Evolutionary conservation across 1,284 basidiomycete species (phyloP).

Genomic region (Ganoderma lingzhi): DNA sequence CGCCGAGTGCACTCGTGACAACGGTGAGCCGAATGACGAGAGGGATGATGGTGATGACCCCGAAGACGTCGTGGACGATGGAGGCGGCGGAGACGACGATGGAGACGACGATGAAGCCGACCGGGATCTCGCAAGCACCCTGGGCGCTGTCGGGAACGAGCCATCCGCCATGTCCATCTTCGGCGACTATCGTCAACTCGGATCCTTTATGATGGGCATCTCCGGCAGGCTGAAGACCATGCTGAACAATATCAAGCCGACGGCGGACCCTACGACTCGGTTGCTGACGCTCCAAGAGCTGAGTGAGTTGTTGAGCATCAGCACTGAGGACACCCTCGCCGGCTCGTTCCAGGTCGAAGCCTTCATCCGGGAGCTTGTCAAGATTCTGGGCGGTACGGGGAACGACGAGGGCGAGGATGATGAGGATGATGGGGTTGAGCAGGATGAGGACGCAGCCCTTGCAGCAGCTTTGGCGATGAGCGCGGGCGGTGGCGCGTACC

Average conservation of each 20-base stretch:
- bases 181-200: slow-evolving; percentile 85
- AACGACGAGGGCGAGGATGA: slow-evolving; percentile 76
- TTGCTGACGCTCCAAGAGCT: slow-evolving; percentile 94
- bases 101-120: slow-evolving; percentile 54
- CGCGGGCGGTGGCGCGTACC: slow-evolving; percentile 62
- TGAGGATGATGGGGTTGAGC: slow-evolving; percentile 63
- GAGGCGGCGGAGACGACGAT: slow-evolving; percentile 51
- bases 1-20: slow-evolving; percentile 66
- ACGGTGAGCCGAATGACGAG: slow-evolving; percentile 59
- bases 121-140: slow-evolving; percentile 40
- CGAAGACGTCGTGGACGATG: slow-evolving; percentile 52
- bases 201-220: slow-evolving; percentile 90
- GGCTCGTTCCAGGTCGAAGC: slow-evolving; percentile 94
- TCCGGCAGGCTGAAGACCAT: slow-evolving; percentile 90
- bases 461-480: slow-evolving; percentile 86
- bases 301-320: slow-evolving; percentile 94
- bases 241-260: slow-evolving; percentile 87
- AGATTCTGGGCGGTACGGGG: slow-evolving; percentile 88
- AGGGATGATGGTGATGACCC: slow-evolving; percentile 47
- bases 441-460: slow-evolving; percentile 85
- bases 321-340: slow-evolving; percentile 96
- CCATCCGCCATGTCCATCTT: slow-evolving; percentile 80
- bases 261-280: slow-evolving; percentile 82
- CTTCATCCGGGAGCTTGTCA: slow-evolving; percentile 93
- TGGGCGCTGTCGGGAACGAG: slow-evolving; percentile 64